Percentiles rank a stretch among this genome's conserved stretches.
Evolutionary conservation across 2,329 filamentous ascomycete species (phyloP).

Genomic region (Aureobasidium pullulans): DNA sequence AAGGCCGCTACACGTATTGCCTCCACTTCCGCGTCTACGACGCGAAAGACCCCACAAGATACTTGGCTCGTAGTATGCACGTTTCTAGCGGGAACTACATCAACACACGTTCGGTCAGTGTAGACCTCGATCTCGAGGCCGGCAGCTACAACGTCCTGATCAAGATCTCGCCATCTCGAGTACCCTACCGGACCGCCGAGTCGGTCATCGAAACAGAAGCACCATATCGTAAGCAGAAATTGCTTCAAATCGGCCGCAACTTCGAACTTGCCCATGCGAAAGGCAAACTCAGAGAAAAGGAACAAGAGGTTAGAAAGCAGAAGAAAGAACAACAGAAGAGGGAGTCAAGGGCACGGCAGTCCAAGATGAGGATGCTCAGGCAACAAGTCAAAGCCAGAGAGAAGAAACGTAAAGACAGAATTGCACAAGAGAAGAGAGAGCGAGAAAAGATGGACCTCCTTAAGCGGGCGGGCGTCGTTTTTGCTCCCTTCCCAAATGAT

Average conservation of each 20-base stretch:
- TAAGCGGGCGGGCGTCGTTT: background rate
- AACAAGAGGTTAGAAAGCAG: constrained; percentile 32
- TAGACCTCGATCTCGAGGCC: constrained; percentile 63
- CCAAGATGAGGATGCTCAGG: background rate
- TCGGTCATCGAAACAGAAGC: background rate
- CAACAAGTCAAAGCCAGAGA: constrained; percentile 16
- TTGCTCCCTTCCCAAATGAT: background rate
- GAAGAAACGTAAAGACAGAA: constrained; percentile 17
- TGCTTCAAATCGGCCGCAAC: constrained; percentile 60
- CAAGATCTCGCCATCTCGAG: constrained; percentile 63
- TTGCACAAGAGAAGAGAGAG: constrained; percentile 20
- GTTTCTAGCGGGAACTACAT: constrained; percentile 24
- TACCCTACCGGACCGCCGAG: constrained; percentile 40
- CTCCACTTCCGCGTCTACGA: constrained; percentile 54
- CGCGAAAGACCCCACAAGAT: constrained; percentile 31
- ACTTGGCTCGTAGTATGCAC: constrained; percentile 26
- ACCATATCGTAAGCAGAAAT: constrained; percentile 60
- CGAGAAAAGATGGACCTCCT: constrained; percentile 7
- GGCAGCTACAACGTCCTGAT: constrained; percentile 70
- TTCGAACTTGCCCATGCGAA: constrained; percentile 67
- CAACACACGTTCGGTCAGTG: constrained; percentile 68
- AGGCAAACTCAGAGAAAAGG: constrained; percentile 46
- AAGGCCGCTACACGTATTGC: constrained; percentile 50
- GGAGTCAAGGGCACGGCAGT: constrained; percentile 23
- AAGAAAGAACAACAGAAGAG: constrained; percentile 25